A percentile compares a stretch with the other conserved stretches of the same genome.
These are phyloP conservation scores for Conticribra weissflogii DNA, from an alignment of 108 stramenopile species.

Conservation along the genomic window DNA sequence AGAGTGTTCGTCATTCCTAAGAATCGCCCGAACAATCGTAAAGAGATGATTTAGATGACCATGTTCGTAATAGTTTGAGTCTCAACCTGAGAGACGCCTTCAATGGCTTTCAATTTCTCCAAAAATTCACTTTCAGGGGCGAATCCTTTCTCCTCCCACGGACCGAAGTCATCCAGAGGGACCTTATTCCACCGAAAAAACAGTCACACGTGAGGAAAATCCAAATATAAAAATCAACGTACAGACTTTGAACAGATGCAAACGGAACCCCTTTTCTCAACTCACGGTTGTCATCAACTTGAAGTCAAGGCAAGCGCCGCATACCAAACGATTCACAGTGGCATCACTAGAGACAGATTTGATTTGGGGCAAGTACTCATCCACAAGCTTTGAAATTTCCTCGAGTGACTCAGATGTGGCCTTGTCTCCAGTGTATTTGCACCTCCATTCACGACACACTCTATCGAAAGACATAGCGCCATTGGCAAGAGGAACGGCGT, in stretches of 20 bases:
- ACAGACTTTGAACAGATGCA: neutral
- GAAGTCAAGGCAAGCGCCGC: slow-evolving; percentile 87
- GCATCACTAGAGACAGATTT: slow-evolving; percentile 65
- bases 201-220: neutral
- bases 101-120: slow-evolving; percentile 84
- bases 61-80: slow-evolving; percentile 89
- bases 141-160: slow-evolving; percentile 78
- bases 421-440: slow-evolving; percentile 89
- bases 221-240: too few species aligned
- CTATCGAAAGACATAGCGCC: slow-evolving; percentile 85
- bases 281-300: slow-evolving; percentile 81
- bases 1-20: too few species aligned
- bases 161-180: slow-evolving; percentile 80
- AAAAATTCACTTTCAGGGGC: slow-evolving; percentile 85
- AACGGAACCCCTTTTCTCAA: neutral
- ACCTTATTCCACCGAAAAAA: slow-evolving; percentile 16
- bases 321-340: slow-evolving; percentile 84
- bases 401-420: slow-evolving; percentile 72
- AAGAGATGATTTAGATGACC: slow-evolving; percentile 76
- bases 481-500: slow-evolving; percentile 78
- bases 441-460: slow-evolving; percentile 89
- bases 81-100: slow-evolving; percentile 85
- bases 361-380: slow-evolving; percentile 80
- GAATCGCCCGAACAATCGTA: too few species aligned
- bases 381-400: slow-evolving; percentile 74